phyloP scores from a whole-genome alignment of 805 yeast genomes.

The Ogataea chonburiensis region DNA sequence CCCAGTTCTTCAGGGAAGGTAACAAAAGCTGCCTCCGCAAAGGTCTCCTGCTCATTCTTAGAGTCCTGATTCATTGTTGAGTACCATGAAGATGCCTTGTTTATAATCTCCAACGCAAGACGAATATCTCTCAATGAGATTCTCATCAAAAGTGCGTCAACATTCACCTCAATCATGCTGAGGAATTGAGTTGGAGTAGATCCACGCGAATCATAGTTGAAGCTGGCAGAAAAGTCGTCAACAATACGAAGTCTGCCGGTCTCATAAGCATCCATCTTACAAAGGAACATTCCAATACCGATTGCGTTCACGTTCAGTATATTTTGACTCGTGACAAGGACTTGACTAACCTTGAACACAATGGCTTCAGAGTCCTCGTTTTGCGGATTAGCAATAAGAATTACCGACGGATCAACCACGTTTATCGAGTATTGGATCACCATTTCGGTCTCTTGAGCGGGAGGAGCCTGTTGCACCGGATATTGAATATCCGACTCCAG shows the following conservation, averaged over 20 bases:
- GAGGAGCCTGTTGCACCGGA: background rate
- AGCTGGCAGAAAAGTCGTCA: constrained; percentile 83
- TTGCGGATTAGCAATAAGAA: constrained; percentile 78
- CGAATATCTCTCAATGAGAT: constrained; percentile 84
- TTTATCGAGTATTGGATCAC: constrained; percentile 41
- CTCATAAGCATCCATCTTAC: constrained; percentile 69
- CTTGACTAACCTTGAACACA: constrained; percentile 83
- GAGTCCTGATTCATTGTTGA: constrained; percentile 20
- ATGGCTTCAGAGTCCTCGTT: constrained; percentile 74
- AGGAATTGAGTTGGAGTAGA: constrained; percentile 57
- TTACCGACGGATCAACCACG: constrained; percentile 71
- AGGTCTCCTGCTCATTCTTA: constrained; percentile 1
- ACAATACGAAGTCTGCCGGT: constrained; percentile 65
- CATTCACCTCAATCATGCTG: constrained; percentile 63
- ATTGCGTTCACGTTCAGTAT: constrained; percentile 65
- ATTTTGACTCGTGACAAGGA: constrained; percentile 66
- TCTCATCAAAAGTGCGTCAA: constrained; percentile 79
- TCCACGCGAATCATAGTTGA: constrained; percentile 69
- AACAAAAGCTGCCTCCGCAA: constrained; percentile 27
- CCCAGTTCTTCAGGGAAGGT: constrained; percentile 64
- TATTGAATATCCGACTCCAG: background rate
- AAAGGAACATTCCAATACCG: constrained; percentile 83
- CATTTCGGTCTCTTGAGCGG: constrained; percentile 14
- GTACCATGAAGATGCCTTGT: constrained; percentile 63
- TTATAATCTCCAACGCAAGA: constrained; percentile 71